Evolutionary conservation across 139 green algal species (phyloP).

Genomic region (Coelastrella sp.): DNA sequence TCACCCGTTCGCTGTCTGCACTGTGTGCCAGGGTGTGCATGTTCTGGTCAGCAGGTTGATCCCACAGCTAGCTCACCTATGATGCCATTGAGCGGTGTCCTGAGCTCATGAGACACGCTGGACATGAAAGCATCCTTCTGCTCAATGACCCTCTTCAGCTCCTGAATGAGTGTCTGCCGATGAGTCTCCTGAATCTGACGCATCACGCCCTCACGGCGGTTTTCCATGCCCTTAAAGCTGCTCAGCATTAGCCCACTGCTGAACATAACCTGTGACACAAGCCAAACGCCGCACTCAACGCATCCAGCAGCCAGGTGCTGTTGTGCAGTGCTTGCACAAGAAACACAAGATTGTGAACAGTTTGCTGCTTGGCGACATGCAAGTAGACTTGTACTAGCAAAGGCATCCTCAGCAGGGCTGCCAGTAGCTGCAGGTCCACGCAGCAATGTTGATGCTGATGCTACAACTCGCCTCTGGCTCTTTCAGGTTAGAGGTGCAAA

Average conservation of each 20-base stretch:
- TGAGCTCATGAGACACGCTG: constrained; percentile 72
- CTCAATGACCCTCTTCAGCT: constrained; percentile 66
- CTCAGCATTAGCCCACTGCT: constrained; percentile 60
- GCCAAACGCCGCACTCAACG: background rate
- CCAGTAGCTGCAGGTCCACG: too few relatives aligned
- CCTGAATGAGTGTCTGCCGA: constrained; percentile 59
- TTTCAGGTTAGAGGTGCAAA: too few relatives aligned
- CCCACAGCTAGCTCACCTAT: constrained; percentile 53
- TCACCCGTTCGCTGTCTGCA: background rate
- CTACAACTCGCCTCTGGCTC: too few relatives aligned
- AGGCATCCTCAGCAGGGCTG: too few relatives aligned
- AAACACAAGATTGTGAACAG: too few relatives aligned
- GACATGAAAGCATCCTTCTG: constrained; percentile 82
- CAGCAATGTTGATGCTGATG: too few relatives aligned
- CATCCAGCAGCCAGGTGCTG: too few relatives aligned
- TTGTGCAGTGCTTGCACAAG: too few relatives aligned
- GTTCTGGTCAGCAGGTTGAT: background rate
- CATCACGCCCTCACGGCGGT: constrained; percentile 56
- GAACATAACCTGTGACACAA: constrained; percentile 56
- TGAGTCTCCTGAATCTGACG: constrained; percentile 57
- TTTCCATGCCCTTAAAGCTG: constrained; percentile 65
- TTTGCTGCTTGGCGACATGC: too few relatives aligned
- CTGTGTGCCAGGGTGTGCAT: background rate
- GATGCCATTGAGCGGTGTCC: constrained; percentile 77
- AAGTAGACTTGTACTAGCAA: too few relatives aligned